Base-by-base conservation (phyloP, 768 basidiomycete genomes). In the Boletus barrowsii region DNA sequence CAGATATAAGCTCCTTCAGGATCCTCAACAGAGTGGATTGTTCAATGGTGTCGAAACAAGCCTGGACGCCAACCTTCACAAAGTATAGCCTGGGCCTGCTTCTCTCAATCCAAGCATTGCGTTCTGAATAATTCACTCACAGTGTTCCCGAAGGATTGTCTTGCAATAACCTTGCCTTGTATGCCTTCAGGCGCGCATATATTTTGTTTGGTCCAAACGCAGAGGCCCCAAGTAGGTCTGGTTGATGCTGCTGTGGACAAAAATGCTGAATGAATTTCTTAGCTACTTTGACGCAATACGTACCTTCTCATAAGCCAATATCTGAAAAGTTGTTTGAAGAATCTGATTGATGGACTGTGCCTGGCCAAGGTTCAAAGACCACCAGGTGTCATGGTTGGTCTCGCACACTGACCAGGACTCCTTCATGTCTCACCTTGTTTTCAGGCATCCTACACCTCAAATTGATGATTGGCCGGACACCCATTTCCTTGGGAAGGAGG, bases 1-100 rank as follows among this genome's bases (percentile, higher is more conserved):
- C 84, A 1, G 86, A 83, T 45, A 99, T 75, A 5, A 98, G 64
- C 3, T 82, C 73, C 10, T 80, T 77, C 24, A 98, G 70, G 35
- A 99, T 90, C 37, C 81, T 76, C 32, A 98, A 71, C 42, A 99
- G 72, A 63, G 87, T 94, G 8, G 81, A 77, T 69, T 98, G 97
- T 32, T 93, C 86, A 54, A 98, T 98, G 0, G 90, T 93, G 71
- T 99, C 97, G 75, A 98, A 99, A 62, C 94, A 97, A 8, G 96
- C 87, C 57, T 88, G 88, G 17, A 98, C 93, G 66, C 98, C 97
- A 22, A 97, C 83, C 70, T 99, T 99, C 48, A 94, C 95, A 62
- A 99, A 96, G 70, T 94, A 98, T 6, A 98, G 71, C 58, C 84
- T 84, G 0, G 95, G 93, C 35, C 95, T 96, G 49, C 8, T 53